A percentile compares a stretch with the other conserved stretches of the same genome.
These are phyloP conservation scores for Pseudogymnoascus sp. DNA, from an alignment of 2,329 filamentous ascomycete genomes.

Conservation along the genomic window DNA sequence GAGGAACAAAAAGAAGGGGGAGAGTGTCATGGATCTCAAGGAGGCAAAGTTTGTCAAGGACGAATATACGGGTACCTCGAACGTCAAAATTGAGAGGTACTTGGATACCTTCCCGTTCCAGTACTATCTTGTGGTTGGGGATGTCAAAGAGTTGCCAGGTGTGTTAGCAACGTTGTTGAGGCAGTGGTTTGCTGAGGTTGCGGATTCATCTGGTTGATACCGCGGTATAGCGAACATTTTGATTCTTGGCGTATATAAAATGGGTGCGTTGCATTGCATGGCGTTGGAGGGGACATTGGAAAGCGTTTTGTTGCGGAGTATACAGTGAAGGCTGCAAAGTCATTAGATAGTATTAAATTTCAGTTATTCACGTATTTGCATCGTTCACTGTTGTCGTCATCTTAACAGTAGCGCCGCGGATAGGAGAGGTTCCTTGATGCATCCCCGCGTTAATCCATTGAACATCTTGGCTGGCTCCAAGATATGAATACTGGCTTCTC, in stretches of 20 bases:
- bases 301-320: not conserved
- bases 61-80: slow-evolving; percentile 46
- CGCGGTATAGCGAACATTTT: not conserved
- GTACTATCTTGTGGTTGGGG: slow-evolving; percentile 91
- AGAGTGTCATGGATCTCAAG: slow-evolving; percentile 79
- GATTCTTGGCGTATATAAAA: slow-evolving; percentile 3
- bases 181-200: slow-evolving; percentile 84
- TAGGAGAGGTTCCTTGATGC: not conserved
- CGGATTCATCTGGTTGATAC: slow-evolving; percentile 20
- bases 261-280: not conserved
- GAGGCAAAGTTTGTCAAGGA: slow-evolving; percentile 75
- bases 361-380: not conserved
- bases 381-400: not conserved
- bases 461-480: not conserved
- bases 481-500: not conserved
- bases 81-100: slow-evolving; percentile 80
- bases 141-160: slow-evolving; percentile 82
- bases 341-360: not conserved
- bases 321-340: not conserved
- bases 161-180: slow-evolving; percentile 82
- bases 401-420: not conserved
- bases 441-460: not conserved
- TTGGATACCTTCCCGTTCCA: slow-evolving; percentile 94
- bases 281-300: not conserved
- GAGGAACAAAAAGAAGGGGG: slow-evolving; percentile 43